Conservation (phyloP, 305 asterid species). For the Fraxinus latifolia region DNA sequence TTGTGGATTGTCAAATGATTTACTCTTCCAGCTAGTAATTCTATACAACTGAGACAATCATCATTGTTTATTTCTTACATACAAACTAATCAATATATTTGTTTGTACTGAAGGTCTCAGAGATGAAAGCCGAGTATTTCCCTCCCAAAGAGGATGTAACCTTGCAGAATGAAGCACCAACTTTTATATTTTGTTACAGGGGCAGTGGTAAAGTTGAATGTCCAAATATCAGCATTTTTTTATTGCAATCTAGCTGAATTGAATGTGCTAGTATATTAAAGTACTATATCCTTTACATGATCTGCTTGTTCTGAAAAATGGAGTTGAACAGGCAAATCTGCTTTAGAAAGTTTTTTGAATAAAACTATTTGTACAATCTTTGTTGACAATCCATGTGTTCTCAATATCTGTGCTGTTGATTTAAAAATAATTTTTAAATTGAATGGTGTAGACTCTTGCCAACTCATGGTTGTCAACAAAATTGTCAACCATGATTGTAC, state of each 20-base stretch:
- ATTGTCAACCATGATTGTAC: too few relatives aligned
- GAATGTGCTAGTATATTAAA: not conserved
- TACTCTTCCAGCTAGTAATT: conserved; percentile 80
- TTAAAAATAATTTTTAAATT: too few relatives aligned
- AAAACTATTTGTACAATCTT: too few relatives aligned
- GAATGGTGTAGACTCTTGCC: too few relatives aligned
- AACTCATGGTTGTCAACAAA: too few relatives aligned
- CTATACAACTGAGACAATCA: not conserved
- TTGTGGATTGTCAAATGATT: conserved; percentile 69
- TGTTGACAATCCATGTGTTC: too few relatives aligned
- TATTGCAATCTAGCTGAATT: not conserved
- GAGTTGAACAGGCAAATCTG: conserved; percentile 53
- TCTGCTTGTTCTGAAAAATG: conserved; percentile 48
- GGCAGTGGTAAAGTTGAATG: conserved; percentile 52
- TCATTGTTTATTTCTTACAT: not conserved
- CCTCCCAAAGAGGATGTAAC: conserved; percentile 85
- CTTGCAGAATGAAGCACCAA: conserved; percentile 85
- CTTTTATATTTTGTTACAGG: conserved; percentile 69
- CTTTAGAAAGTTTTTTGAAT: not conserved
- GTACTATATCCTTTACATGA: conserved; percentile 47
- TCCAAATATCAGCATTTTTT: not conserved
- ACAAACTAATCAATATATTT: not conserved
- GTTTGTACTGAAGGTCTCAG: conserved; percentile 56
- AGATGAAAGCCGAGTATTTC: conserved; percentile 85
- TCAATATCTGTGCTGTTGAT: too few relatives aligned